These are phyloP conservation scores for Dipodascopsis uninucleata DNA, from an alignment of 805 yeast genomes.

Conservation along the genomic window DNA sequence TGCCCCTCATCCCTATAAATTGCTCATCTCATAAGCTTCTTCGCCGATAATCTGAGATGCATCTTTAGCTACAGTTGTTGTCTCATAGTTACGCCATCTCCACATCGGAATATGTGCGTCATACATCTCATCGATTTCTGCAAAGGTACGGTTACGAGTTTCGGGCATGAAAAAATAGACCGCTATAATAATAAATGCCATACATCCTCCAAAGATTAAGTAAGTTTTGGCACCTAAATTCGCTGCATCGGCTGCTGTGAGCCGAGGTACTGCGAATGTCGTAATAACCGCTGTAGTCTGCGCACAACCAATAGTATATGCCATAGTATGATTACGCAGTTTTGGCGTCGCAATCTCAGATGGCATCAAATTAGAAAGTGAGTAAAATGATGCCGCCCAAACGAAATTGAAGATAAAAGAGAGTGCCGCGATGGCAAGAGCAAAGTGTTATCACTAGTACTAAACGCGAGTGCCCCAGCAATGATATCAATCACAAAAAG, in stretches of 20 bases:
- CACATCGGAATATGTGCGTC: constrained; percentile 8
- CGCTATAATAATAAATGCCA: constrained; percentile 1
- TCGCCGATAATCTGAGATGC: not conserved
- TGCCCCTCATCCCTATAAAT: too few species aligned
- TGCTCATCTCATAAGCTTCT: too few species aligned
- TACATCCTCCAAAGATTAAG: constrained; percentile 12
- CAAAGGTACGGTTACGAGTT: not conserved
- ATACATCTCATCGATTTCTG: constrained; percentile 2
- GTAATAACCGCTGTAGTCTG: constrained; percentile 8
- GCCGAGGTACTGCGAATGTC: constrained; percentile 7
- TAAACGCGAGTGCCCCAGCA: constrained; percentile 10
- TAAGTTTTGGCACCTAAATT: constrained; percentile 9
- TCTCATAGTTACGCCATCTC: not conserved
- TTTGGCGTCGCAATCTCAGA: constrained; percentile 5
- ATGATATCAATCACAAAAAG: constrained; percentile 6
- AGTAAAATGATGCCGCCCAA: constrained; percentile 7
- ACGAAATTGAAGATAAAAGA: constrained; percentile 4
- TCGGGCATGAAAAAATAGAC: constrained; percentile 9
- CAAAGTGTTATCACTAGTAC: not conserved
- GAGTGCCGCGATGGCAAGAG: constrained; percentile 4
- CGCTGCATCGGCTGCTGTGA: constrained; percentile 11
- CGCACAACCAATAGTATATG: constrained; percentile 6
- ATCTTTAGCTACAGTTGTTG: not conserved
- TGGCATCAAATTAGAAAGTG: constrained; percentile 4
- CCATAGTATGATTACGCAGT: constrained; percentile 9